Evolutionary conservation across 1,284 basidiomycete genomes (phyloP).

Genomic region (Papiliotrema flavescens): DNA sequence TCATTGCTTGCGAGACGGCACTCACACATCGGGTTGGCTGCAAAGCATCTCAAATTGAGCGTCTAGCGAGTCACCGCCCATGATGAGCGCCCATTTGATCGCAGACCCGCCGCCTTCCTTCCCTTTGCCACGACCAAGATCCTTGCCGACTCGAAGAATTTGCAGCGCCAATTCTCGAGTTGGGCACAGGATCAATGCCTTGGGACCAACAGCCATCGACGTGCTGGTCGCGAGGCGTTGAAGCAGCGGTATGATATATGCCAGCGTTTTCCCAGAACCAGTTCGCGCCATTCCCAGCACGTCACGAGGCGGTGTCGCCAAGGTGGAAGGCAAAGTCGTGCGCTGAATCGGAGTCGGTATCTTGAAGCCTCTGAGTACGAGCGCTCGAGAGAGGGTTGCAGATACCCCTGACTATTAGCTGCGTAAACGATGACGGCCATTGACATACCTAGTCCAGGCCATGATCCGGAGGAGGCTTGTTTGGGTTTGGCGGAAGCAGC

Average conservation of each 20-base stretch:
- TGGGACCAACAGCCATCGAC: constrained; percentile 73
- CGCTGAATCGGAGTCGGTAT: constrained; percentile 97
- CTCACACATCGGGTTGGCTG: constrained; percentile 89
- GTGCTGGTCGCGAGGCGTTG: constrained; percentile 81
- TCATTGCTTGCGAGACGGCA: constrained; percentile 16
- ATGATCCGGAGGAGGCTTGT: constrained; percentile 17
- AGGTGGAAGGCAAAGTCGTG: constrained; percentile 78
- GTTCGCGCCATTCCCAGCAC: constrained; percentile 98
- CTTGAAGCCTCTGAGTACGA: constrained; percentile 90
- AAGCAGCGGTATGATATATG: constrained; percentile 90
- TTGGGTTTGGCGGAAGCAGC: background rate
- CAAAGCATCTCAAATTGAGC: constrained; percentile 96
- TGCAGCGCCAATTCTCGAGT: constrained; percentile 93
- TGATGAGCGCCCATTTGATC: constrained; percentile 88
- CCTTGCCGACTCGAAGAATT: constrained; percentile 90
- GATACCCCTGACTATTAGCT: constrained; percentile 16
- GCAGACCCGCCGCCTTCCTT: constrained; percentile 58
- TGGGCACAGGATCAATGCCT: constrained; percentile 85
- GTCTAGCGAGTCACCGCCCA: constrained; percentile 93
- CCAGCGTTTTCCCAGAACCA: constrained; percentile 96
- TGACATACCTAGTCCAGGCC: constrained; percentile 34
- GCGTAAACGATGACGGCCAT: background rate
- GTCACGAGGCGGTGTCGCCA: constrained; percentile 82
- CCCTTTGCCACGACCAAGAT: constrained; percentile 65
- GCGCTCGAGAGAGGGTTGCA: constrained; percentile 44